These are phyloP conservation scores for Geranium rotundifolium DNA, from an alignment of 345 rosid species.

Conservation along the genomic window DNA sequence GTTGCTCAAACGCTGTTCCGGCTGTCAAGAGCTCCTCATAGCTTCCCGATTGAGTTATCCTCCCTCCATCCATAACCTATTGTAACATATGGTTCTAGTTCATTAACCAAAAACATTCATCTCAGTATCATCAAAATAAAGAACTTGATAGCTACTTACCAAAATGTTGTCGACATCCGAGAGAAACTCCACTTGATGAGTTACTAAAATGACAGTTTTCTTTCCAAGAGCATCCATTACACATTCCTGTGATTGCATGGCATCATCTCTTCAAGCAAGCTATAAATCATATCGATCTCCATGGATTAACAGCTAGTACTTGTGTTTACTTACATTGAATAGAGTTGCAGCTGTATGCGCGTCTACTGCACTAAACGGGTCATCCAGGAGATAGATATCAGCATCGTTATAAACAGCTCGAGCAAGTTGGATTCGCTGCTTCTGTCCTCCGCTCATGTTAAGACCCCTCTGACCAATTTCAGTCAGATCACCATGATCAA, in stretches of 20 bases:
- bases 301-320: too few relatives aligned
- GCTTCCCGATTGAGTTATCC: conserved; percentile 44
- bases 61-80: conserved; percentile 59
- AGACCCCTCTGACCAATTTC: conserved; percentile 82
- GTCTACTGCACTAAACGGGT: conserved; percentile 79
- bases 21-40: conserved; percentile 43
- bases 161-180: conserved; percentile 46
- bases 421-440: conserved; percentile 73
- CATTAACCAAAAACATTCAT: background rate
- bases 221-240: conserved; percentile 40
- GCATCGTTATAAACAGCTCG: conserved; percentile 69
- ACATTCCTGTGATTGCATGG: conserved; percentile 47
- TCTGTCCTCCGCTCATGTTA: conserved; percentile 92
- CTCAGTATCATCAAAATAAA: too few relatives aligned
- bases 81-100: background rate
- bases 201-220: conserved; percentile 64
- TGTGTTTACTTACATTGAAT: conserved; percentile 39
- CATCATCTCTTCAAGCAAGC: conserved; percentile 1
- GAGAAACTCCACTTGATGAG: conserved; percentile 86
- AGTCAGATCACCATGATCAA: conserved; percentile 64
- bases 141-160: conserved; percentile 21
- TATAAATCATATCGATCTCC: too few relatives aligned
- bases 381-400: conserved; percentile 69
- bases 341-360: conserved; percentile 67
- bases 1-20: conserved; percentile 53